phyloP scores from a whole-genome alignment of 2,329 filamentous ascomycete genomes.

The Byssothecium circinans region DNA sequence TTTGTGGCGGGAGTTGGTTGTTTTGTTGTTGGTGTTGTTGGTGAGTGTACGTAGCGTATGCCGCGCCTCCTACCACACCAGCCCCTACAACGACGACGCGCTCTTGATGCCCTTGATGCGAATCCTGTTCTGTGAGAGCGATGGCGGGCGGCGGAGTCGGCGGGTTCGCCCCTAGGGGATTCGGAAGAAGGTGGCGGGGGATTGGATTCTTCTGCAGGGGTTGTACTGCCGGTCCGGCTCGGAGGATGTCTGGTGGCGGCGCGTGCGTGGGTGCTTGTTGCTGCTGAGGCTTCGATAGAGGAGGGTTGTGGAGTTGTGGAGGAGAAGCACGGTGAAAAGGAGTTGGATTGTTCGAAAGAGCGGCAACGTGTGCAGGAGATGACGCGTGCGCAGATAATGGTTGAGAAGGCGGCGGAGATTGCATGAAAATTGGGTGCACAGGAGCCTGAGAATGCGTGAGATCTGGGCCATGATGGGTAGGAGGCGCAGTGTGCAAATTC shows the following conservation, averaged over 20 bases:
- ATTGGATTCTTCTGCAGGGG: background rate
- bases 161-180: constrained; percentile 5
- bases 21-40: background rate
- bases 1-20: background rate
- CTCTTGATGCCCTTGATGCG: constrained; percentile 3
- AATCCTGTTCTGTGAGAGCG: constrained; percentile 6
- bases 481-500: background rate
- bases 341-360: background rate
- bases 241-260: background rate
- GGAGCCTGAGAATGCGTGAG: background rate
- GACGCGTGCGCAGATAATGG: background rate
- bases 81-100: background rate
- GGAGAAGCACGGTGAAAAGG: background rate
- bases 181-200: background rate
- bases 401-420: background rate
- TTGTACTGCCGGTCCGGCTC: background rate
- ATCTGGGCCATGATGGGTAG: background rate
- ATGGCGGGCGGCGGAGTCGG: constrained; percentile 1
- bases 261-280: background rate
- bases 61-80: no score
- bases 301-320: no score
- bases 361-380: background rate
- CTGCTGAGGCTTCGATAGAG: background rate
- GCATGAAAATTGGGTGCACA: background rate
- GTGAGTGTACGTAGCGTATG: background rate